Conservation (phyloP, 202 grass and related monocot genomes). For the Brachypodium distachyon region DNA sequence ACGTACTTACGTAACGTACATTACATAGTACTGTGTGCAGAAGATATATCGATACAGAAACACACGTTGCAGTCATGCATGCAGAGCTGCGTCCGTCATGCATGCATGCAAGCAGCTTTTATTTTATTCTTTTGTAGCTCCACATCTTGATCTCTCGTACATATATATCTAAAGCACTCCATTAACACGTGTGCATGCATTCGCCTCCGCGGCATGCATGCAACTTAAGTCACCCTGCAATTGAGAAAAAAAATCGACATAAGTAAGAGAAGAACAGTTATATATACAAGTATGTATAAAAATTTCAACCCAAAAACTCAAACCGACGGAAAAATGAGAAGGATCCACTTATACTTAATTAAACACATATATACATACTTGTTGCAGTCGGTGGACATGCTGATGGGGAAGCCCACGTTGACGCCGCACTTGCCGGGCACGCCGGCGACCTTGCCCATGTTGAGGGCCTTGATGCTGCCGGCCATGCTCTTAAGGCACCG, state of each 20-base stretch:
- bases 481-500: constrained; percentile 51
- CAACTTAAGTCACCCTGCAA: constrained; percentile 1
- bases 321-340: too few relatives aligned
- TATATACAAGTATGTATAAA: too few relatives aligned
- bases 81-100: not conserved
- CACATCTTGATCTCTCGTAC: not conserved
- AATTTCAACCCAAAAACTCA: too few relatives aligned
- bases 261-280: not conserved
- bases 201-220: too few relatives aligned
- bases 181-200: not conserved
- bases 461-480: not conserved
- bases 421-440: constrained; percentile 55
- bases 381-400: constrained; percentile 59
- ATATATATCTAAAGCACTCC: not conserved
- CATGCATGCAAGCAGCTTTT: not conserved
- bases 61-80: not conserved
- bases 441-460: constrained; percentile 24
- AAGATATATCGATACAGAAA: not conserved
- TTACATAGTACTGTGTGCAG: not conserved
- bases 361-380: constrained; percentile 9
- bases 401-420: constrained; percentile 40
- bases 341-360: too few relatives aligned
- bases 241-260: not conserved
- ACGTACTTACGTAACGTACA: too few relatives aligned
- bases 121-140: not conserved